Conservation (phyloP, 306 rosid genomes). For the Comarum palustre region DNA sequence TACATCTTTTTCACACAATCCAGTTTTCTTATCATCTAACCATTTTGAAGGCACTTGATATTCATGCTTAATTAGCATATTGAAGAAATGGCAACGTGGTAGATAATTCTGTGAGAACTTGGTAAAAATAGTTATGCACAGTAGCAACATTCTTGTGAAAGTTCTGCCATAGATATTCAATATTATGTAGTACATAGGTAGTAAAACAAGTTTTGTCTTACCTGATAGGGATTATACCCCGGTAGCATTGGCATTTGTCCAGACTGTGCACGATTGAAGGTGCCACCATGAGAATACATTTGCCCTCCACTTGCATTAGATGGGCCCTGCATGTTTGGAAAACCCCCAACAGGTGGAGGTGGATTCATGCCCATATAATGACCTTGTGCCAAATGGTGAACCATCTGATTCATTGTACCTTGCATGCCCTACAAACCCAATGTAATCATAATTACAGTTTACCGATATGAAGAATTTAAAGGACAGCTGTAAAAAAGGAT, state of each 20-base stretch:
- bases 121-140: neutral
- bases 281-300: conserved; percentile 74
- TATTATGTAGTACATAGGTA: conserved; percentile 12
- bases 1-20: neutral
- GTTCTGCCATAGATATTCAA: neutral
- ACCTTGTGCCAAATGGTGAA: conserved; percentile 68
- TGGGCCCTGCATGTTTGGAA: conserved; percentile 84
- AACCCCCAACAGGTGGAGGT: conserved; percentile 62
- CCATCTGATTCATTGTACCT: conserved; percentile 86
- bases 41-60: neutral
- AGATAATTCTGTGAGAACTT: neutral
- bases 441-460: neutral
- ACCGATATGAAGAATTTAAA: neutral
- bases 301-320: conserved; percentile 53
- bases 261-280: conserved; percentile 71
- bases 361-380: conserved; percentile 91
- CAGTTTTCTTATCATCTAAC: neutral
- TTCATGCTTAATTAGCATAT: neutral
- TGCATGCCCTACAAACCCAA: conserved; percentile 70
- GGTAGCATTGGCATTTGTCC: conserved; percentile 92
- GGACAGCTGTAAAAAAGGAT: neutral
- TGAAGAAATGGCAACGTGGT: neutral
- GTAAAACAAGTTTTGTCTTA: conserved; percentile 23
- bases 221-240: conserved; percentile 97
- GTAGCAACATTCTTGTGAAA: neutral